Percentiles rank a stretch among this genome's conserved stretches.
Evolutionary conservation across 2,329 filamentous ascomycete genomes (phyloP).

Genomic region (Cladosporium austrohemisphaericum): DNA sequence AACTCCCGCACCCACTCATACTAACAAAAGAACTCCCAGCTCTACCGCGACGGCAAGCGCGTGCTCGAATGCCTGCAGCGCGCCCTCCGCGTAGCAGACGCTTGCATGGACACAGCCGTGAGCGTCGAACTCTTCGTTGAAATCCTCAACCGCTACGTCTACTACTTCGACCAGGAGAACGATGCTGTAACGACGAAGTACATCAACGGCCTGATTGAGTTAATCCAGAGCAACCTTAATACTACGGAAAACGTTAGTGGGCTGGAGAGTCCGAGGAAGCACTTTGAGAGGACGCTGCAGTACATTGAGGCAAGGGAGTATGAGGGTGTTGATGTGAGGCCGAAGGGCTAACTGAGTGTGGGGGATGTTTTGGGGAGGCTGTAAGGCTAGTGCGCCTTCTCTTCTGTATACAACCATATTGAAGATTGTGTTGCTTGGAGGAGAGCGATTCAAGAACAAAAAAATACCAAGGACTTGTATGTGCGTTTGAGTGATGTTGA

Average conservation of each 20-base stretch:
- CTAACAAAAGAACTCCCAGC: constrained; percentile 50
- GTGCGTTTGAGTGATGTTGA: too few relatives aligned
- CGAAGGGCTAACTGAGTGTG: constrained; percentile 37
- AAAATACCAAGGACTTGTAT: too few relatives aligned
- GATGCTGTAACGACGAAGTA: constrained; percentile 98
- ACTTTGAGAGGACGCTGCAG: constrained; percentile 91
- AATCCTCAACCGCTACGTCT: constrained; percentile 96
- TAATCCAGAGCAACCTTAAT: constrained; percentile 93
- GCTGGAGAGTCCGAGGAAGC: constrained; percentile 83
- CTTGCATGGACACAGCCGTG: constrained; percentile 97
- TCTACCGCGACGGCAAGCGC: constrained; percentile 95
- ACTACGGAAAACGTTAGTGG: constrained; percentile 71
- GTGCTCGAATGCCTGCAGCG: constrained; percentile 95
- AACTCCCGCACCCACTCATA: constrained; percentile 13
- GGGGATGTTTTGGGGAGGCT: not conserved
- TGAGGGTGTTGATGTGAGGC: constrained; percentile 77
- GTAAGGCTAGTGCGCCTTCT: too few relatives aligned
- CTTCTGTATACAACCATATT: too few relatives aligned
- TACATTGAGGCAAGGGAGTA: constrained; percentile 91
- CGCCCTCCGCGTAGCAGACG: constrained; percentile 91
- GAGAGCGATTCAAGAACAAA: too few relatives aligned
- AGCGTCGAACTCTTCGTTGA: constrained; percentile 98
- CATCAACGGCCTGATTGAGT: constrained; percentile 93
- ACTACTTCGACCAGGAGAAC: constrained; percentile 99
- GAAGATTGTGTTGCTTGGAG: too few relatives aligned